phyloP scores from a whole-genome alignment of 2,329 filamentous ascomycete species.

The Neonectria magnoliae region DNA sequence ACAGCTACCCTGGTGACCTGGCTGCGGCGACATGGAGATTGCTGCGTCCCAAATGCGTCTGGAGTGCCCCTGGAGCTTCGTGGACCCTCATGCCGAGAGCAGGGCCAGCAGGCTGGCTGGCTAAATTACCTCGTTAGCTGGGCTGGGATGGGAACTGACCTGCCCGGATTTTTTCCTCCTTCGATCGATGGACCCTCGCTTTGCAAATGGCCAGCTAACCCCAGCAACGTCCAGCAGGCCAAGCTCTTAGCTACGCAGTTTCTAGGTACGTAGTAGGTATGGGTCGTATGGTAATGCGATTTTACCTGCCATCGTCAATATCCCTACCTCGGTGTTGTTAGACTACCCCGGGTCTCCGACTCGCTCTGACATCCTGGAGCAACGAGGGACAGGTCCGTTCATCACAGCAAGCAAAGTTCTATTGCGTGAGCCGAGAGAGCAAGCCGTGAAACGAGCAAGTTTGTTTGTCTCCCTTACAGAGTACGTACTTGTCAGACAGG shows the following conservation, averaged over 20 bases:
- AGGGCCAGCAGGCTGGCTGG: constrained; percentile 1
- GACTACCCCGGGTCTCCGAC: constrained; percentile 20
- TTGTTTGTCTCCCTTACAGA: background rate
- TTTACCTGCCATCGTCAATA: constrained; percentile 10
- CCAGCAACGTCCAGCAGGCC: constrained; percentile 6
- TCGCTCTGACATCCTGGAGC: constrained; percentile 8
- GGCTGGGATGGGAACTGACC: constrained; percentile 9
- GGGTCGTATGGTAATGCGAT: constrained; percentile 10
- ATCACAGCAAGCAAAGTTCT: constrained; percentile 6
- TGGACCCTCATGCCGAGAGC: constrained; percentile 15
- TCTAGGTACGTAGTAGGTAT: constrained; percentile 10
- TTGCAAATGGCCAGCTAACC: constrained; percentile 9
- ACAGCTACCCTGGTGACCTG: constrained; percentile 16
- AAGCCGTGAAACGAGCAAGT: constrained; percentile 10
- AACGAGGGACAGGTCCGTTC: constrained; percentile 13
- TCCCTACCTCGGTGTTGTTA: constrained; percentile 16
- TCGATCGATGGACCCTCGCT: constrained; percentile 15
- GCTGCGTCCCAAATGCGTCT: constrained; percentile 28
- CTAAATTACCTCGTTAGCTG: background rate
- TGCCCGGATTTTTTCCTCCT: constrained; percentile 1
- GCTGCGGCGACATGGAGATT: constrained; percentile 30
- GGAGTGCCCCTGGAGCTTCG: constrained; percentile 22
- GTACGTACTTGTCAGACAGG: background rate
- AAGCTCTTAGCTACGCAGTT: constrained; percentile 9
- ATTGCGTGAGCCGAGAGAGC: constrained; percentile 20